Percentiles rank a stretch among this genome's conserved stretches.
Conservation (phyloP, 2,329 filamentous ascomycete genomes). For the Parastagonospora avenae region DNA sequence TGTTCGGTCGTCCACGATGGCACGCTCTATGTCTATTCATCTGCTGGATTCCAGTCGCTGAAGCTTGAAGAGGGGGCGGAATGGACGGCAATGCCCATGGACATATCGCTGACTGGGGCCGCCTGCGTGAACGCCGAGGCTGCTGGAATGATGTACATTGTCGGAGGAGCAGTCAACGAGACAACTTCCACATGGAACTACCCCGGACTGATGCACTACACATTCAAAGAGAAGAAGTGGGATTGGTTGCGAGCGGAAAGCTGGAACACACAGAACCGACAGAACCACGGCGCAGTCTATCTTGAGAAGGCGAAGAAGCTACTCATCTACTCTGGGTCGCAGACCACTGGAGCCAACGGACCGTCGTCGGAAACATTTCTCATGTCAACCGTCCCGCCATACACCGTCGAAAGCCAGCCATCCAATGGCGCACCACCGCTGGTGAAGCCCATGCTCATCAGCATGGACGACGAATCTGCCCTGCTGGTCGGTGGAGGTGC, state of each 20-base stretch:
- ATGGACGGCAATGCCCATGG: conserved; percentile 71
- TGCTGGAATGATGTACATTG: conserved; percentile 73
- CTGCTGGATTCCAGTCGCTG: conserved; percentile 75
- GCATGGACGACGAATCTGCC: conserved; percentile 73
- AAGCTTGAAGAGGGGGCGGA: conserved; percentile 68
- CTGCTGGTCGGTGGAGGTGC: conserved; percentile 75
- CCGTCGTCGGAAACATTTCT: conserved; percentile 77
- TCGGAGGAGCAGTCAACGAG: conserved; percentile 67
- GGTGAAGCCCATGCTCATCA: conserved; percentile 71
- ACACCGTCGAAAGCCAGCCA: conserved; percentile 61
- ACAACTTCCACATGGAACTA: conserved; percentile 58
- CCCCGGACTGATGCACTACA: conserved; percentile 74
- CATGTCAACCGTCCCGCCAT: conserved; percentile 69
- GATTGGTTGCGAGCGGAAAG: conserved; percentile 58
- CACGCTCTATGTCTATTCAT: conserved; percentile 82
- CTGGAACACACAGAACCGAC: conserved; percentile 67
- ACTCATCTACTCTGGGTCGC: conserved; percentile 78
- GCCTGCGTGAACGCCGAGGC: conserved; percentile 76
- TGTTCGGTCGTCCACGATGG: conserved; percentile 83
- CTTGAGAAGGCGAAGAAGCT: conserved; percentile 73
- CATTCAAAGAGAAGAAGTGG: conserved; percentile 63
- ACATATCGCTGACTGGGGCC: conserved; percentile 73
- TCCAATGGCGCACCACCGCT: conserved; percentile 61
- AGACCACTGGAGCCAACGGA: conserved; percentile 59
- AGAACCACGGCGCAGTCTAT: conserved; percentile 77